Evolutionary conservation across 2,329 filamentous ascomycete genomes (phyloP).

Genomic region (Chrysoporthe puriensis): DNA sequence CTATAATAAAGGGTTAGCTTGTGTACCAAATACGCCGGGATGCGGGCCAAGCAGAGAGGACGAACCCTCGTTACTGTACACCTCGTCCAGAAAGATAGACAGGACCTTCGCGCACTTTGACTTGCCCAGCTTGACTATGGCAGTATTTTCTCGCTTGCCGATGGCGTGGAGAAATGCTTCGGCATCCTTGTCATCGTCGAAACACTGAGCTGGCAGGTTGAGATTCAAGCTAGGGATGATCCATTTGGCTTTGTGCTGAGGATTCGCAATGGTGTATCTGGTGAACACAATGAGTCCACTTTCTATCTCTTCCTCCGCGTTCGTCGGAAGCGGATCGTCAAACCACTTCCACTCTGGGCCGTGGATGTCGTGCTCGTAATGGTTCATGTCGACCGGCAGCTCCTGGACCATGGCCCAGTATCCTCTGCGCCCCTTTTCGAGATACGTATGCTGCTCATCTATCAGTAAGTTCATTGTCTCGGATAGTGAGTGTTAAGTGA

Average conservation of each 20-base stretch:
- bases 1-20: background rate
- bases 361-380: background rate
- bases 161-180: background rate
- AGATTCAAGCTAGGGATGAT: background rate
- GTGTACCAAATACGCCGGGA: background rate
- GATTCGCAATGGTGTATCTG: background rate
- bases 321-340: background rate
- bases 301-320: background rate
- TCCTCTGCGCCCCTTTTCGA: background rate
- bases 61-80: background rate
- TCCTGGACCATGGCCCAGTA: background rate
- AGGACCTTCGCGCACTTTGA: background rate
- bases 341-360: background rate
- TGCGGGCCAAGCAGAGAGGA: background rate
- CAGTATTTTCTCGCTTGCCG: background rate
- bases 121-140: background rate
- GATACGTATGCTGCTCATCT: background rate
- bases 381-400: background rate
- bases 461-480: background rate
- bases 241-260: background rate
- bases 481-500: background rate
- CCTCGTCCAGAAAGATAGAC: background rate
- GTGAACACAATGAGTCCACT: background rate
- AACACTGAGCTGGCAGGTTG: slow-evolving; percentile 1
- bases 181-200: background rate